Base-by-base conservation (phyloP, 192 early-diverging fungal species). In the Cetraspora pellucida region DNA sequence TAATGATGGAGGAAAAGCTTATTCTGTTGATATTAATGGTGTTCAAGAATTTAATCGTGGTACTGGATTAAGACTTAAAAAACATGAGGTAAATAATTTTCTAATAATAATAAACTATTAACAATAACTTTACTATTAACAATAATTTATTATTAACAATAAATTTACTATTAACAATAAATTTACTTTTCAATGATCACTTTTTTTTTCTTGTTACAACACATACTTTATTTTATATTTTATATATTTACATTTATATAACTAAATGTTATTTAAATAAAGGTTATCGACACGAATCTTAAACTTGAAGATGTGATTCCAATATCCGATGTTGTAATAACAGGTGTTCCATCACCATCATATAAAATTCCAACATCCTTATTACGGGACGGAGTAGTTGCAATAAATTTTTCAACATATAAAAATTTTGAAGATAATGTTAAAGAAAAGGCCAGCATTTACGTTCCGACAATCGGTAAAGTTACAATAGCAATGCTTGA, bases 401-500 rank as follows among this genome's bases (percentile, higher is more conserved):
- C 95, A 2, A 93, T 99, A 81, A 99, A 99, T 88, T 98, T 99
- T 84, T 95, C 95, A 21, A 93, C 93, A n/a, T 90, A 89, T 75
- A 92, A 93, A 75, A 99, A 99, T 85, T 98, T 98, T 84, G 91
- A 95, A 77, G 95, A 96, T 23, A 93, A 95, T 59, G 89, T 98
- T 75, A 94, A 94, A 81, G 89, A 93, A n/a, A 91, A 92, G 67
- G 95, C 98, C 45, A 91, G 93, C 27, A 96, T 99, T 80, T 99
- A 92, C 82, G 96, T 99, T 65, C 95, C 95, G 0, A 90, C 92
- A 6, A 94, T 99, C 13, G 98, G 98, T 57, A 98, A 99, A 82
- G 98, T 98, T 68, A 99, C 98, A 3, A 95, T 99, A 17, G 93
- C 95, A 16, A 99, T 99, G 98, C 87, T 99, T 46, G 91, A 98